Evolutionary conservation across 306 rosid species (phyloP), one percentile per base, ranked within the genome.

Genomic region (Ormosia emarginata): DNA sequence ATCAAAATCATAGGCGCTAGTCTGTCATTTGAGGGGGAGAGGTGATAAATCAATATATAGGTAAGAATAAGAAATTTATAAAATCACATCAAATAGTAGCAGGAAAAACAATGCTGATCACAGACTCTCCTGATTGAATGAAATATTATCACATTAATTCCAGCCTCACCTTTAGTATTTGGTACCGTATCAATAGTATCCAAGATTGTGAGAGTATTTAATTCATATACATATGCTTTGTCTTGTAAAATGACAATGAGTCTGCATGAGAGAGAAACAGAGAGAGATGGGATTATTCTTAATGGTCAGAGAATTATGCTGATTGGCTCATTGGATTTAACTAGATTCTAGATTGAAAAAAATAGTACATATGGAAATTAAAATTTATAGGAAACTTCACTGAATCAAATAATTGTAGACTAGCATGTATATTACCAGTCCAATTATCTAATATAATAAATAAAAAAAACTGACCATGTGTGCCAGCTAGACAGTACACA

Each of bases 171-270:
- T 95, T 95, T 95, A 56, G 59, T 55, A 86, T 95, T 95, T 6
- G 89, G 93, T 62, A 91, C 92, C 3, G 98, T 91, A 84, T 89
- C 97, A 71, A 95, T 84, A 30, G 92, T 83, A 90, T 91, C 99
- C 94, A 95, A 87, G 82, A 95, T 95, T 84, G 84, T 79, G 15
- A 95, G 97, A 69, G 88, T 87, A 81, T 93, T 88, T 74, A 93
- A 81, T 83, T 95, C 98, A 79, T 95, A 95, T 24, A 95, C 78
- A 86, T 90, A 95, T 46, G 94, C 81, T 81, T 95, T 95, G 71
- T 95, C 97, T 85, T 91, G 99, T 85, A 95, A 89, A 81, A 95
- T 67, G 83, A 95, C 98, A 83, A 95, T 12, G 69, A 95, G 95
- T 87, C 99, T 95, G 94, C 97, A 91, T 64, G 49, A 85, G 55